Evolutionary conservation across 2,329 filamentous ascomycete genomes (phyloP), one percentile per base, ranked within the genome.

Genomic region (Fusarium chuoi): DNA sequence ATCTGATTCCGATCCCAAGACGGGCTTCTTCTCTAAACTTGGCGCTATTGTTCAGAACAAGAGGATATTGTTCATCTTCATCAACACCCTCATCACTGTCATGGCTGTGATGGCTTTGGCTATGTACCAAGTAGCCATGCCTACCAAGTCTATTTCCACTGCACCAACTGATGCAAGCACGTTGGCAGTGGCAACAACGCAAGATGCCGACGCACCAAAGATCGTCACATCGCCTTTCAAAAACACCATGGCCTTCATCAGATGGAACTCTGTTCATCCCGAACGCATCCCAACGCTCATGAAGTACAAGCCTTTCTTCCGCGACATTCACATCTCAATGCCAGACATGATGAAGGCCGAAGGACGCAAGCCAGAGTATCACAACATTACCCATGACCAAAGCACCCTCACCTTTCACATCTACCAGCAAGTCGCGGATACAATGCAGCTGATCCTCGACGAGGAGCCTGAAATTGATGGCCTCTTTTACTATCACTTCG

Each of bases 291-390:
- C 55, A 28, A 36, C 30, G 0, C 1, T 58, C 14, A 58, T 58
- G 55, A 58, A 58, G 30, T 58, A 58, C 30, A 36, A 48, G 4
- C 55, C 55, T 20, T 58, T 58, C 30, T 58, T 58, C 41, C 55
- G 39, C n/a, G 41, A 58, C n/a, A 46, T 58, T 33, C 55, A 58
- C 41, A 36, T 58, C 11, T 58, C 55, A 13, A 58, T 58, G 41
- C 55, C 55, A 3, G 39, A 36, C 5, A 46, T 58, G 30, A 58
- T 58, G 55, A 58, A 58, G 14, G 13, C 3, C 2, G 55, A 58
- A 28, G 30, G 55, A 0, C 17, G 22, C 18, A 28, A 33, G 7
- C 41, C 41, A 5, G 55, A 58, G 1, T 58, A 14, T 8, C 55
- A 58, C 20, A 58, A 58, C 30, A 33, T 58, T 2, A 58, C 55